phyloP scores from a whole-genome alignment of 2,329 filamentous ascomycete genomes.

The Cadophora sp. region DNA sequence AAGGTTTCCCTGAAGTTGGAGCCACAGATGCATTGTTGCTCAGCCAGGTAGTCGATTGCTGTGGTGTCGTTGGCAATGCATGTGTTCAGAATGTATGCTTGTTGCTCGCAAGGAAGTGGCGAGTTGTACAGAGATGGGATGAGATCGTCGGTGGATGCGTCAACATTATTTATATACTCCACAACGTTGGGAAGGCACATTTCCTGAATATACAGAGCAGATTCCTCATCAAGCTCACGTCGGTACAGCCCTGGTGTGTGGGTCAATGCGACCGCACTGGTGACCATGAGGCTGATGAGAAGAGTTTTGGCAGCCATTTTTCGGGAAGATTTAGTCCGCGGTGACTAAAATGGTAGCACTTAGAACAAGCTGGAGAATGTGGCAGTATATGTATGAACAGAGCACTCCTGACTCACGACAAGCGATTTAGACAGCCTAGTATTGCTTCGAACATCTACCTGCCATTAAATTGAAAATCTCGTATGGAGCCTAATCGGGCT shows the following conservation, averaged over 20 bases:
- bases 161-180: not conserved
- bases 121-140: constrained; percentile 21
- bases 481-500: not conserved
- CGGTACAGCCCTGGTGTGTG: not conserved
- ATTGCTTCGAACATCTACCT: not conserved
- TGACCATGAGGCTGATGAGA: not conserved
- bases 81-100: constrained; percentile 38
- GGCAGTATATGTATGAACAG: not conserved
- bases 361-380: not conserved
- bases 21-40: constrained; percentile 50
- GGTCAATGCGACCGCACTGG: not conserved
- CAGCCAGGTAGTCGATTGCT: constrained; percentile 40
- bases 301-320: not conserved
- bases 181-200: constrained; percentile 8
- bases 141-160: not conserved
- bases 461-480: constrained; percentile 4
- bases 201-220: not conserved
- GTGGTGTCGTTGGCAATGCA: constrained; percentile 46
- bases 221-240: not conserved
- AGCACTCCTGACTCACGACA: not conserved
- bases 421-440: not conserved
- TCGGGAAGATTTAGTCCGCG: too few species aligned
- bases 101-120: constrained; percentile 30
- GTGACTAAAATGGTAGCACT: not conserved
- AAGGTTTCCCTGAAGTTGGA: constrained; percentile 50